Conservation (phyloP, 2,329 filamentous ascomycete genomes). For the Malbranchea cinnamomea region DNA sequence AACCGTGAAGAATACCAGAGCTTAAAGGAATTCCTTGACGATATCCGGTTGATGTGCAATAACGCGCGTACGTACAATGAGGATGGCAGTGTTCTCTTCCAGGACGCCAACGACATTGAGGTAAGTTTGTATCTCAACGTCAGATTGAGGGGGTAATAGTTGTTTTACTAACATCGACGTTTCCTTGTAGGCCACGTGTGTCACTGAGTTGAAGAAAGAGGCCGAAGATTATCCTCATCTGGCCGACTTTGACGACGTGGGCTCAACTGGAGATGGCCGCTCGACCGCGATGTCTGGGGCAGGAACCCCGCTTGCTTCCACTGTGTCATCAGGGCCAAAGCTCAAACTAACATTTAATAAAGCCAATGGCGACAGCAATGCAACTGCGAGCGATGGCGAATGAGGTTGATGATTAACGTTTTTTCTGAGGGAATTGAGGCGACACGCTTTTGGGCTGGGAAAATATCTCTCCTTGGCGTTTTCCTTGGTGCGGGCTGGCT, state of each 20-base stretch:
- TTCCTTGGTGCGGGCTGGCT: not conserved
- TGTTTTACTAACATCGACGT: conserved; percentile 5
- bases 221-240: conserved; percentile 42
- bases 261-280: conserved; percentile 34
- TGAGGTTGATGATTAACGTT: no score
- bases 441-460: no score
- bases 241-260: conserved; percentile 39
- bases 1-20: conserved; percentile 87
- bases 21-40: conserved; percentile 63
- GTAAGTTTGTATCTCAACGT: conserved; percentile 36
- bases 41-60: conserved; percentile 69
- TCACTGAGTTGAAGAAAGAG: conserved; percentile 39
- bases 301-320: conserved; percentile 47
- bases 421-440: no score
- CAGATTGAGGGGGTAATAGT: conserved; percentile 8
- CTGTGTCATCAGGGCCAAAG: conserved; percentile 41
- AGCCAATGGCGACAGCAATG: conserved; percentile 19
- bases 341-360: conserved; percentile 51
- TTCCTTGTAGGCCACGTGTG: conserved; percentile 30
- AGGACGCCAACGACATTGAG: conserved; percentile 86
- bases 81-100: conserved; percentile 79
- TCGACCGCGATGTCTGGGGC: conserved; percentile 34
- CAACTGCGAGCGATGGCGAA: conserved; percentile 20
- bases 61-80: conserved; percentile 97
- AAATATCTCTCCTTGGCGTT: no score